Evolutionary conservation across 2,329 filamentous ascomycete species (phyloP).

Genomic region (Didymella segeticola): DNA sequence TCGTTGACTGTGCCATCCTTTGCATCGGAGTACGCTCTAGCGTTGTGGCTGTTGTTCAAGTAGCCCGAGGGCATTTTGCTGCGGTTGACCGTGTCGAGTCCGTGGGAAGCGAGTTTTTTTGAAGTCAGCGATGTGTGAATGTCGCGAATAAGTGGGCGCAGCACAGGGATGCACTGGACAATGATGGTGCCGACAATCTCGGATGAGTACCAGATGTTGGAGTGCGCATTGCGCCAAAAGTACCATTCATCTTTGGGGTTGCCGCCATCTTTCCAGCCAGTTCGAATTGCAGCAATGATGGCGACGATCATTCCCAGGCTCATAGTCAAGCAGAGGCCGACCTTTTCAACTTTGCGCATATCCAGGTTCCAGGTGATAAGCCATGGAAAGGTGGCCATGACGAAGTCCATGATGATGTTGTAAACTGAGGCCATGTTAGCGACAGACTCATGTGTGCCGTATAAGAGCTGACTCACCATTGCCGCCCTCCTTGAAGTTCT

Average conservation of each 20-base stretch:
- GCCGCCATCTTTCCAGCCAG: constrained; percentile 58
- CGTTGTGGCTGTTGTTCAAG: constrained; percentile 22
- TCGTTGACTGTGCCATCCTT: constrained; percentile 22
- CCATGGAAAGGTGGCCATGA: constrained; percentile 60
- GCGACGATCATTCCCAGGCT: constrained; percentile 60
- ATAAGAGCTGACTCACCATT: constrained; percentile 50
- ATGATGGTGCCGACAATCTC: constrained; percentile 63
- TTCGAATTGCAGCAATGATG: constrained; percentile 57
- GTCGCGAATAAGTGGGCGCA: constrained; percentile 57
- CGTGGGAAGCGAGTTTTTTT: constrained; percentile 34
- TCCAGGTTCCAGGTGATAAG: constrained; percentile 57
- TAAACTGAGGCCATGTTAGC: constrained; percentile 51
- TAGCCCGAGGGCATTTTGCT: constrained; percentile 23
- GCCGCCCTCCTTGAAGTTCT: constrained; percentile 59
- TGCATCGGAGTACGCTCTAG: constrained; percentile 30
- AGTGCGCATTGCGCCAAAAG: constrained; percentile 58
- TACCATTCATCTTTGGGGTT: constrained; percentile 56
- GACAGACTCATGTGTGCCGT: neutral
- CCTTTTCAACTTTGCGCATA: constrained; percentile 58
- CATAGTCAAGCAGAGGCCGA: constrained; percentile 59
- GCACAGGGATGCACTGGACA: constrained; percentile 61
- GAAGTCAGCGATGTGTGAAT: constrained; percentile 50
- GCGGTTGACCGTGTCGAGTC: constrained; percentile 14
- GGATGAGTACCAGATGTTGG: constrained; percentile 59
- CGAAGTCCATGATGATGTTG: constrained; percentile 62